Evolutionary conservation across 768 basidiomycete genomes (phyloP).

Genomic region (Tricholomella constricta): DNA sequence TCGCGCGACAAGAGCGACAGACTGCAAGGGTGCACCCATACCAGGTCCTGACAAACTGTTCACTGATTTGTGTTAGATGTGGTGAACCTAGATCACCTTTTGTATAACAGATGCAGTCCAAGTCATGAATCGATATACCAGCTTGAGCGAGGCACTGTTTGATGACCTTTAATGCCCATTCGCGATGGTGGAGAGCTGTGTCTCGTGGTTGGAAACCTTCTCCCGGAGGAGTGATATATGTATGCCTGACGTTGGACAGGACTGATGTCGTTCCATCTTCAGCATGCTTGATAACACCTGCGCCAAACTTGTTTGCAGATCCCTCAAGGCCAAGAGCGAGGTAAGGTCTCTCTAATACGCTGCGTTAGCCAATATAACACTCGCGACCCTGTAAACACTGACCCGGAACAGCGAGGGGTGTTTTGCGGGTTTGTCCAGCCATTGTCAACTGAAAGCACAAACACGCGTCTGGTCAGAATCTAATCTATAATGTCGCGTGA

Average conservation of each 20-base stretch:
- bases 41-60: slow-evolving; percentile 74
- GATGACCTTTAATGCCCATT: slow-evolving; percentile 87
- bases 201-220: slow-evolving; percentile 97
- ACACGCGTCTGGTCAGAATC: too few species aligned
- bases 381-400: slow-evolving; percentile 1
- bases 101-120: slow-evolving; percentile 97
- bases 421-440: slow-evolving; percentile 26
- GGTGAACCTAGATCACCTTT: slow-evolving; percentile 64
- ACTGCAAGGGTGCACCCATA: slow-evolving; percentile 97
- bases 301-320: slow-evolving; percentile 96
- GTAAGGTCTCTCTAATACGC: slow-evolving; percentile 56
- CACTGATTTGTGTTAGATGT: neutral
- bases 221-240: slow-evolving; percentile 98
- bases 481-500: neutral
- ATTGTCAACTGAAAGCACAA: slow-evolving; percentile 15
- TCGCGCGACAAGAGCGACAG: slow-evolving; percentile 91
- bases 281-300: slow-evolving; percentile 85
- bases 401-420: slow-evolving; percentile 40
- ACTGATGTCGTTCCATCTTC: slow-evolving; percentile 73
- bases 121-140: slow-evolving; percentile 65
- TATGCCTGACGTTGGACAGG: slow-evolving; percentile 92
- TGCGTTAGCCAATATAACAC: slow-evolving; percentile 7
- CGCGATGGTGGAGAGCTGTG: slow-evolving; percentile 93
- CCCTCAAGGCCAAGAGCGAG: slow-evolving; percentile 97
- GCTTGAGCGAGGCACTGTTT: slow-evolving; percentile 73